A percentile compares a stretch with the other conserved stretches of the same genome.
These are phyloP conservation scores for Schizochytrium sp. DNA, from an alignment of 108 stramenopile genomes.

Conservation along the genomic window DNA sequence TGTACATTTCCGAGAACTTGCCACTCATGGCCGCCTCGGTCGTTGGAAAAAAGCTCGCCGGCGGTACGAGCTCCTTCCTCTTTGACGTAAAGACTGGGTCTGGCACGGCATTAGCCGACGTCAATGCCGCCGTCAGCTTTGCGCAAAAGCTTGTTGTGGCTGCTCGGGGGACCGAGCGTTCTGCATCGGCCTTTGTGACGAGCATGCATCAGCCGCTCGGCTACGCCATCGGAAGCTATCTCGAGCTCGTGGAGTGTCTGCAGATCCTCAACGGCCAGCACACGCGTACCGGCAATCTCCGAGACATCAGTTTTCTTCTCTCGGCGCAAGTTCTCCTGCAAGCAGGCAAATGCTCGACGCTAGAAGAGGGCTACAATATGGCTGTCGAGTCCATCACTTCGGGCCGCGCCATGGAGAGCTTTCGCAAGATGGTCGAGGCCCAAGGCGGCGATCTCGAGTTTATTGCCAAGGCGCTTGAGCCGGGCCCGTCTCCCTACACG, in stretches of 20 bases:
- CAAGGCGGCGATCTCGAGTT: not conserved
- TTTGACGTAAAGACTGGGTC: slow-evolving; percentile 14
- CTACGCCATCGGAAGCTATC: slow-evolving; percentile 9
- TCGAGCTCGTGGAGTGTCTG: slow-evolving; percentile 1
- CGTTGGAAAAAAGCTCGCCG: not conserved
- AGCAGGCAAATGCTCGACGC: not conserved
- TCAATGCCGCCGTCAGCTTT: not conserved
- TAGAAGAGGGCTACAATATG: not conserved
- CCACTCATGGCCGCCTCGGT: slow-evolving; percentile 5
- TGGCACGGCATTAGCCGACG: not conserved
- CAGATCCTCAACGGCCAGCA: not conserved
- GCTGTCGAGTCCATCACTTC: not conserved
- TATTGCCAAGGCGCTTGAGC: not conserved
- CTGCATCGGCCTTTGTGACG: not conserved
- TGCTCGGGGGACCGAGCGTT: not conserved
- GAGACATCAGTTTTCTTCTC: not conserved
- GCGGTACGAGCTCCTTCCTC: not conserved
- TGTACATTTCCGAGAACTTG: not conserved
- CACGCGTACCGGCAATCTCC: not conserved
- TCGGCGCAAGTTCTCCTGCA: not conserved
- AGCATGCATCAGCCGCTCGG: not conserved
- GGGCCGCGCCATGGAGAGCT: not conserved
- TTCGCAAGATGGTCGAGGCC: not conserved
- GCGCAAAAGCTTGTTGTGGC: not conserved
- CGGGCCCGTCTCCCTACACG: not conserved